Evolutionary conservation across 257 asterid species (phyloP).

Genomic region (Plantago elongata): DNA sequence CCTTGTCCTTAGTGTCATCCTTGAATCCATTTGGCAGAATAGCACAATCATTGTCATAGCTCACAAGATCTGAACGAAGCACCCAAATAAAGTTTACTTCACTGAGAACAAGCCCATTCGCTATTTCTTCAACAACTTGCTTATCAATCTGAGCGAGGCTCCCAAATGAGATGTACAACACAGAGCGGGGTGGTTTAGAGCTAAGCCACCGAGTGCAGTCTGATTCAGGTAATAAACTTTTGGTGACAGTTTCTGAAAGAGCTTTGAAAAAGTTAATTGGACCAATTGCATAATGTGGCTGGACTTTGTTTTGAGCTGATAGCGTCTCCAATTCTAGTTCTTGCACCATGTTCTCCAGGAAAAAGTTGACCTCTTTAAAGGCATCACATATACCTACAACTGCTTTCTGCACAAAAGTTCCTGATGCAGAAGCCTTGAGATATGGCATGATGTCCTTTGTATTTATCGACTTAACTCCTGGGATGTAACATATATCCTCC

Average conservation of each 20-base stretch:
- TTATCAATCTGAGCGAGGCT: conserved; percentile 25
- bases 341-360: background rate
- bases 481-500: conserved; percentile 39
- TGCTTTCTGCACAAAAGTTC: too few relatives aligned
- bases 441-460: conserved; percentile 36
- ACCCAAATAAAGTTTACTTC: conserved; percentile 44
- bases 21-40: conserved; percentile 27
- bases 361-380: too few relatives aligned
- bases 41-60: conserved; percentile 18
- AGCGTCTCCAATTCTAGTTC: conserved; percentile 32
- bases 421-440: conserved; percentile 17
- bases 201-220: conserved; percentile 31
- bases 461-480: conserved; percentile 39
- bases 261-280: conserved; percentile 24
- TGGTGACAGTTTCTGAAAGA: conserved; percentile 7
- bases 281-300: conserved; percentile 36
- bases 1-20: conserved; percentile 20
- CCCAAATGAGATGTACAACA: conserved; percentile 37
- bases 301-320: conserved; percentile 19
- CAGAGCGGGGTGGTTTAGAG: conserved; percentile 28
- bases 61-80: conserved; percentile 33
- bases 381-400: too few relatives aligned
- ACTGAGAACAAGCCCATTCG: conserved; percentile 32
- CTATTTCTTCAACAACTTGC: conserved; percentile 26
- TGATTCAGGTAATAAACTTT: conserved; percentile 28